phyloP scores from a whole-genome alignment of 2,329 filamentous ascomycete genomes.

The Fusarium globosum region DNA sequence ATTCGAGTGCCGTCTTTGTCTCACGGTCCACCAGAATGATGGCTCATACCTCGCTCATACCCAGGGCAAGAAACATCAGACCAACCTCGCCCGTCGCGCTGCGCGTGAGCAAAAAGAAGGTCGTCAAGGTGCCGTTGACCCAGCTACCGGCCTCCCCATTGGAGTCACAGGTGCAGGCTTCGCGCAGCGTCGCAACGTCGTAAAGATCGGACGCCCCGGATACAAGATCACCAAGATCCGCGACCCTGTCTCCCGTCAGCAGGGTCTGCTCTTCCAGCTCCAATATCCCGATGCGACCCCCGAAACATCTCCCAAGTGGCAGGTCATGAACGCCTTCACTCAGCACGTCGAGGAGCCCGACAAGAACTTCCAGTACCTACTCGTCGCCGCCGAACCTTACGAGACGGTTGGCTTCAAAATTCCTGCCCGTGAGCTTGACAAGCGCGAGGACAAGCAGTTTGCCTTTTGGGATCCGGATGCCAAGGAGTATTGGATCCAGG shows the following conservation, averaged over 20 bases:
- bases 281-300: constrained; percentile 91
- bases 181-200: constrained; percentile 79
- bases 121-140: constrained; percentile 71
- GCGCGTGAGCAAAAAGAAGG: constrained; percentile 96
- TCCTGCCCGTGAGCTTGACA: constrained; percentile 91
- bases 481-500: constrained; percentile 97
- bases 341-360: constrained; percentile 96
- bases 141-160: constrained; percentile 75
- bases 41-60: constrained; percentile 98
- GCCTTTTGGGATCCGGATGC: constrained; percentile 95
- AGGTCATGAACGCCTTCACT: constrained; percentile 98
- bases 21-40: constrained; percentile 99
- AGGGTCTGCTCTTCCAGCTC: constrained; percentile 93
- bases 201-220: constrained; percentile 95
- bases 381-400: constrained; percentile 96
- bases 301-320: constrained; percentile 81
- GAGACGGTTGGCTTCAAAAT: constrained; percentile 98
- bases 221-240: constrained; percentile 98
- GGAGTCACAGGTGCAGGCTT: constrained; percentile 77
- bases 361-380: constrained; percentile 92
- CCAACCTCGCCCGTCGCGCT: constrained; percentile 93
- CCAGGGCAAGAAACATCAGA: constrained; percentile 98
- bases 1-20: constrained; percentile 96
- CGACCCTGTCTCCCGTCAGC: constrained; percentile 87
- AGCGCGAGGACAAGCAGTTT: constrained; percentile 88